These are phyloP conservation scores for Penicillium sp. DNA, from an alignment of 2,329 filamentous ascomycete genomes.

Conservation along the genomic window DNA sequence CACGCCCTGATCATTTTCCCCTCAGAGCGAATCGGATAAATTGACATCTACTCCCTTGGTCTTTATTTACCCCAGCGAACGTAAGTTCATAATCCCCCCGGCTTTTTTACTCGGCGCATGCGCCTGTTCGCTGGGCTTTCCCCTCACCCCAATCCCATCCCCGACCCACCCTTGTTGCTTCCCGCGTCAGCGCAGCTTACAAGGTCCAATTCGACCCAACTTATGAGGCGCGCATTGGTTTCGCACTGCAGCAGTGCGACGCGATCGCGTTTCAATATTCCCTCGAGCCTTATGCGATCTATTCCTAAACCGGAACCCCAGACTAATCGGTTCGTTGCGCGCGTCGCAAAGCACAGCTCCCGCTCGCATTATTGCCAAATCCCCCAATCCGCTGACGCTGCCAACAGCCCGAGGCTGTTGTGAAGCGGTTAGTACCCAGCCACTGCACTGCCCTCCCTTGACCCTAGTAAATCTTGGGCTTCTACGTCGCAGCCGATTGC, in stretches of 20 bases:
- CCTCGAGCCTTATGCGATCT: constrained; percentile 6
- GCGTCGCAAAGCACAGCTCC: constrained; percentile 27
- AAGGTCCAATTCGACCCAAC: constrained; percentile 10
- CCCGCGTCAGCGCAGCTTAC: constrained; percentile 28
- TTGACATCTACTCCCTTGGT: constrained; percentile 3
- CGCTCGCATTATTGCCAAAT: constrained; percentile 27
- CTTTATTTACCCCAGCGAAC: not conserved
- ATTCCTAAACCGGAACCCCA: constrained; percentile 9
- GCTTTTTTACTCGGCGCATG: constrained; percentile 24
- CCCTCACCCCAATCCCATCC: constrained; percentile 10
- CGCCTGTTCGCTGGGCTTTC: constrained; percentile 21
- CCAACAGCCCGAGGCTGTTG: constrained; percentile 28
- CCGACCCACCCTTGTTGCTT: constrained; percentile 30
- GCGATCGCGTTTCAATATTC: constrained; percentile 12
- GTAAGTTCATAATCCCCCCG: constrained; percentile 1
- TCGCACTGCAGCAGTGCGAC: constrained; percentile 21
- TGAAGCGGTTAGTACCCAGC: constrained; percentile 40
- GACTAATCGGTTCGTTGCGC: constrained; percentile 24
- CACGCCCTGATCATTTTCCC: constrained; percentile 14
- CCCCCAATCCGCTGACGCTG: constrained; percentile 26
- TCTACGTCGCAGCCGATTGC: constrained; percentile 24
- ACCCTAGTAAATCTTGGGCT: constrained; percentile 24
- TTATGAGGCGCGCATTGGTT: constrained; percentile 25
- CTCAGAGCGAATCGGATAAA: constrained; percentile 23
- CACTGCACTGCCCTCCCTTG: constrained; percentile 25